phyloP scores from a whole-genome alignment of 805 yeast species.

The Candida easanensis region DNA sequence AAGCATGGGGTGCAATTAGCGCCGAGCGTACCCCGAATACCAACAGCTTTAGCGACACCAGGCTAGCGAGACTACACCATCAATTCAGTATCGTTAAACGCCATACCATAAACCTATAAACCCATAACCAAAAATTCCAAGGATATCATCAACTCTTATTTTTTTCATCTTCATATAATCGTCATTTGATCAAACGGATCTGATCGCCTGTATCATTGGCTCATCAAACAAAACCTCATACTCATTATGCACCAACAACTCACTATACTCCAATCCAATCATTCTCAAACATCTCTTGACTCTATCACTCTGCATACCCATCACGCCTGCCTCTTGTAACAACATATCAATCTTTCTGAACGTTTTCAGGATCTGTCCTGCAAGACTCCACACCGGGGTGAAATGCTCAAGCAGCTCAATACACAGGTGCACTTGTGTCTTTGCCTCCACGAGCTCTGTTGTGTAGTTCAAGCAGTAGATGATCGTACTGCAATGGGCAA shows the following conservation, averaged over 20 bases:
- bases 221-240: slow-evolving; percentile 33
- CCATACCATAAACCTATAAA: too few relatives aligned
- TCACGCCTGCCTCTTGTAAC: not conserved
- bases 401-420: slow-evolving; percentile 45
- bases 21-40: too few relatives aligned
- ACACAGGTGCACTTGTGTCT: slow-evolving; percentile 42
- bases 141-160: too few relatives aligned
- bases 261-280: slow-evolving; percentile 43
- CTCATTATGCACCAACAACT: slow-evolving; percentile 41
- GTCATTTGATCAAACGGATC: too few relatives aligned
- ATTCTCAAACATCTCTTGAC: slow-evolving; percentile 39
- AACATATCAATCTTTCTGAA: slow-evolving; percentile 37
- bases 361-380: slow-evolving; percentile 40
- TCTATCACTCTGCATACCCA: slow-evolving; percentile 12
- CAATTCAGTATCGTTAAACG: too few relatives aligned
- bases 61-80: too few relatives aligned
- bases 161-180: too few relatives aligned
- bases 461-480: slow-evolving; percentile 39
- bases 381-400: slow-evolving; percentile 45
- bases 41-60: too few relatives aligned
- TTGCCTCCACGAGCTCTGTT: slow-evolving; percentile 23
- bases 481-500: slow-evolving; percentile 46
- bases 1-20: too few relatives aligned
- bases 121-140: too few relatives aligned
- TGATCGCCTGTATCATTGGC: slow-evolving; percentile 5